Conservation (phyloP, 306 rosid genomes). For the Calophaca sinica region DNA sequence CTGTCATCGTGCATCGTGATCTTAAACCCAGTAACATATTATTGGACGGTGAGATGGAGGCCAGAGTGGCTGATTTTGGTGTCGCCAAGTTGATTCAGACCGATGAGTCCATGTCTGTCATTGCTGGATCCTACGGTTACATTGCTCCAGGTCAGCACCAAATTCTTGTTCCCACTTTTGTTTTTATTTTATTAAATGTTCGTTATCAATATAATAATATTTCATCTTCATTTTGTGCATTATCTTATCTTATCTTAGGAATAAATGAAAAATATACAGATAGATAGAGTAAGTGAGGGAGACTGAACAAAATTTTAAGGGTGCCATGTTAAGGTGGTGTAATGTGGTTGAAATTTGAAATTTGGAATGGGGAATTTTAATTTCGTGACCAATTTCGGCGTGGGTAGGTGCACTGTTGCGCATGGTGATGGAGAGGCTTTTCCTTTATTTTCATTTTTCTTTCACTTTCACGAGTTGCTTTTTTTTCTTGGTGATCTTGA, state of each 20-base stretch:
- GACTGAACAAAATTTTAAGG: neutral
- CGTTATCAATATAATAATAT: neutral
- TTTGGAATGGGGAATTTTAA: neutral
- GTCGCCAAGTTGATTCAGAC: conserved; percentile 86
- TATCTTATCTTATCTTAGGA: neutral
- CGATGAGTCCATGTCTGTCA: conserved; percentile 94
- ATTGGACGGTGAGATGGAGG: conserved; percentile 90
- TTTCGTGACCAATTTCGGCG: conserved; percentile 43
- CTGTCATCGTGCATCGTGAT: conserved; percentile 88
- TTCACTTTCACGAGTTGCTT: conserved; percentile 49
- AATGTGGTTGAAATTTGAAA: neutral
- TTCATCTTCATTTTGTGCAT: too few relatives aligned
- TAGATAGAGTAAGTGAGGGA: neutral
- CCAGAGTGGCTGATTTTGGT: conserved; percentile 93
- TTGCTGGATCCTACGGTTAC: conserved; percentile 96
- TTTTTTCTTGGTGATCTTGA: conserved; percentile 42
- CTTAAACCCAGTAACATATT: conserved; percentile 88
- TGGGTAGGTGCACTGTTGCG: conserved; percentile 48
- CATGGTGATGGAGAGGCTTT: conserved; percentile 46
- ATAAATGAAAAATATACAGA: neutral
- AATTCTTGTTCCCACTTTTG: neutral
- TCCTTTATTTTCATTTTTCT: conserved; percentile 17
- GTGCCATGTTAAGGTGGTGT: neutral
- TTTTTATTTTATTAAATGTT: neutral
- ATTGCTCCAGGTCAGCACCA: conserved; percentile 83